Evolutionary conservation across 108 stramenopile species (phyloP), one percentile per base, ranked within the genome.

Genomic region (Cylindrotheca closterium): DNA sequence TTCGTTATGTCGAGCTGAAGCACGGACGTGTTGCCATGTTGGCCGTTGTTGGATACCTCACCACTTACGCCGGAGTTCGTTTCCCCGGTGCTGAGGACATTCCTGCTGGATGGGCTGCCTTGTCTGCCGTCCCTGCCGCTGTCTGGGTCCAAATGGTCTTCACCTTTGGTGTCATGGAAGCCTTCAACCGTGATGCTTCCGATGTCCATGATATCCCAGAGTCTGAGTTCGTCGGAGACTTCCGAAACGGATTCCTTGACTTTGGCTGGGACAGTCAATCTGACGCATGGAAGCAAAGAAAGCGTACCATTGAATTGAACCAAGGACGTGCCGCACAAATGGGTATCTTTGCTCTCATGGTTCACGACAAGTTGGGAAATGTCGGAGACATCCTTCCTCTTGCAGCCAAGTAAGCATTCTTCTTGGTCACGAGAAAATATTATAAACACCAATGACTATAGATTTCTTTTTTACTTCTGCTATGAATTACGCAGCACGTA

Each of bases 1-100:
- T 87, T 62, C 92, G 92, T 50, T 83, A 78, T 68, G 93, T 87
- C 50, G 93, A 94, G 75, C 65, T 92, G 71, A 94, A 94, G 88
- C 95, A 96, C 85, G 95, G 95, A 55, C 88, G 95, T 55, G 81
- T 80, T 66, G 78, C 59, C 52, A 74, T 75, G 79, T 64, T 81
- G 54, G 80, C 81, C 49, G 71, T 82, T 65, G 79, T 77, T 45
- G 88, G 88, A 71, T 75, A 86, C 74, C 54, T 90, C 23, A 65
- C 67, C 32, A 49, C 58, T 31, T 33, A 59, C 0, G 66, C 66
- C 22, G 80, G 77, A 48, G 54, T 83, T 51, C 80, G 81, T 56
- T 81, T 90, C 68, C 82, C 85, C 17, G 88, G 88, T n/a, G 64
- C 33, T 29, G 77, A 67, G 26, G 71, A 74, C 70, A 75, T 83